A percentile compares a stretch with the other conserved stretches of the same genome.
Evolutionary conservation across 148 eudicot genomes (phyloP).

Genomic region (Nyssa sinensis): DNA sequence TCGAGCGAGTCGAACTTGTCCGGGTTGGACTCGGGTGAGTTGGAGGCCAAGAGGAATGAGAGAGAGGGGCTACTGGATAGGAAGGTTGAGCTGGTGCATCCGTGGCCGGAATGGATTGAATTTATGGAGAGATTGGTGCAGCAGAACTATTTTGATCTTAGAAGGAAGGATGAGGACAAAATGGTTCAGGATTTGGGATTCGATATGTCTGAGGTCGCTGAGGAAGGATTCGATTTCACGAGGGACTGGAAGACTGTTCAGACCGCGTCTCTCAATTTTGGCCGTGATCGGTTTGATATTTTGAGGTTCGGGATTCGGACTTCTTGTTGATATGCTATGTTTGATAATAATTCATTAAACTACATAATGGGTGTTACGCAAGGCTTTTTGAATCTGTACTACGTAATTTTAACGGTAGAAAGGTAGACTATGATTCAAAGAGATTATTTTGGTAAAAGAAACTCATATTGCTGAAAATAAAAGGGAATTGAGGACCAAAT

Average conservation of each 20-base stretch:
- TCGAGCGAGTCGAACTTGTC: neutral
- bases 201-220: constrained; percentile 33
- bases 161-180: constrained; percentile 73
- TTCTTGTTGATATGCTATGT: neutral
- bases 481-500: no score
- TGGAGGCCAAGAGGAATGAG: constrained; percentile 9
- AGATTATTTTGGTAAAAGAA: no score
- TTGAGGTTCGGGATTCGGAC: constrained; percentile 45
- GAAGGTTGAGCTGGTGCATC: constrained; percentile 72
- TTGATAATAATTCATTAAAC: neutral
- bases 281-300: constrained; percentile 80
- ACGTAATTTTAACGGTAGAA: neutral
- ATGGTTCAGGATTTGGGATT: constrained; percentile 64
- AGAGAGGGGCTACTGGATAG: constrained; percentile 26
- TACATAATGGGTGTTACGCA: neutral
- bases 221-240: constrained; percentile 57
- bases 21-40: neutral
- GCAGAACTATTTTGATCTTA: constrained; percentile 82
- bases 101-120: constrained; percentile 92
- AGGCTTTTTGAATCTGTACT: neutral
- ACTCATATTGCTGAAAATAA: no score
- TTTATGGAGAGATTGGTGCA: constrained; percentile 85
- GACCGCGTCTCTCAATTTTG: constrained; percentile 72
- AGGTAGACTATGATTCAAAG: no score
- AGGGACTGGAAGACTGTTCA: constrained; percentile 86